A percentile compares a stretch with the other conserved stretches of the same genome.
Evolutionary conservation across 2,329 filamentous ascomycete species (phyloP).

Genomic region (Bipolaris oryzae): DNA sequence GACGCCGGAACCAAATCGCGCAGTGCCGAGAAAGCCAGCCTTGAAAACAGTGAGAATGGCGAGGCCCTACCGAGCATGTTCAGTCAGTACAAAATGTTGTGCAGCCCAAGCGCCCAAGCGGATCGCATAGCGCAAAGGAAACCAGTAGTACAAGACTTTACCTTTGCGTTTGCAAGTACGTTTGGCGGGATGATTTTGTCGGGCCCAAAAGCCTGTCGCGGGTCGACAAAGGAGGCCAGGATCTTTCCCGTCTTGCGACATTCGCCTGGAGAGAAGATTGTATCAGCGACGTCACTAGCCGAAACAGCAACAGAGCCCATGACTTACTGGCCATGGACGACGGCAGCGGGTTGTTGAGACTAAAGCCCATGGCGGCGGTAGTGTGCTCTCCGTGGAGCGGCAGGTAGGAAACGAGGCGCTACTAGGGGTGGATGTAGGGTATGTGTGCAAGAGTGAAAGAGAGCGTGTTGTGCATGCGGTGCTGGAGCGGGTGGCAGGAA

Average conservation of each 20-base stretch:
- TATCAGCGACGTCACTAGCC: conserved; percentile 44
- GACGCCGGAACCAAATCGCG: conserved; percentile 79
- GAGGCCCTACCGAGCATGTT: conserved; percentile 64
- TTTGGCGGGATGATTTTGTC: conserved; percentile 96
- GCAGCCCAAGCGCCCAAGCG: neutral
- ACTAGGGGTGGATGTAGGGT: neutral
- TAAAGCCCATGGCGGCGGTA: conserved; percentile 50
- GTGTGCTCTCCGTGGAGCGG: neutral
- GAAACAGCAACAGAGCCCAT: neutral
- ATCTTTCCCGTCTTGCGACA: conserved; percentile 98
- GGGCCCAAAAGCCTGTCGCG: conserved; percentile 88
- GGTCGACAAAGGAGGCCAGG: conserved; percentile 91
- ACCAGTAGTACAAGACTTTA: conserved; percentile 47
- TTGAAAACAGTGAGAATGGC: conserved; percentile 87
- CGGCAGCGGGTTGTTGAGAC: conserved; percentile 61
- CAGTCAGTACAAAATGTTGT: conserved; percentile 7
- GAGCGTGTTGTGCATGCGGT: conserved; percentile 1
- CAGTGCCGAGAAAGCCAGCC: conserved; percentile 83
- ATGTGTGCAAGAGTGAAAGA: neutral
- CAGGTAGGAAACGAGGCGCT: neutral
- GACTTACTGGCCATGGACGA: conserved; percentile 59
- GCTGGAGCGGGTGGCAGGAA: conserved; percentile 5
- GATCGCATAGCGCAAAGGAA: neutral
- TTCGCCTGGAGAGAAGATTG: conserved; percentile 69
- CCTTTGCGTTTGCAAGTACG: conserved; percentile 90